Percentiles rank a stretch among this genome's conserved stretches.
Evolutionary conservation across 192 early-diverging fungal species (phyloP).

Genomic region (Coemansia sp.): DNA sequence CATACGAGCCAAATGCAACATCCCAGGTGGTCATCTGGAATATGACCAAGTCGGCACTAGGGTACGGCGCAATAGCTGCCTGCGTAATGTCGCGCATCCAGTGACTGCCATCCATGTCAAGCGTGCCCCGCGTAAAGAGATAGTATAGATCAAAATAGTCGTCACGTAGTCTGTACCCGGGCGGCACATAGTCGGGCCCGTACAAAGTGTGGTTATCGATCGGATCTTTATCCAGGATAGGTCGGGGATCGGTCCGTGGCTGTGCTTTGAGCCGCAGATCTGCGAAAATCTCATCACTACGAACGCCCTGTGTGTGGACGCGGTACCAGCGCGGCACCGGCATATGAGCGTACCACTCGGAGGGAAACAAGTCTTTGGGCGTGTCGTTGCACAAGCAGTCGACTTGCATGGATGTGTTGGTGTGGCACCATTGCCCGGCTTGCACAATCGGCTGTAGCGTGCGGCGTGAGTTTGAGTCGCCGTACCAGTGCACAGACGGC

Average conservation of each 20-base stretch:
- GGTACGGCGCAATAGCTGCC: neutral
- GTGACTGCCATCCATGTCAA: slow-evolving; percentile 41
- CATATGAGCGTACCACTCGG: slow-evolving; percentile 37
- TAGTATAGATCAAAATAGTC: slow-evolving; percentile 45
- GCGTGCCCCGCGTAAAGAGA: slow-evolving; percentile 41
- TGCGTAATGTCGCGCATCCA: slow-evolving; percentile 38
- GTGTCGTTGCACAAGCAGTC: slow-evolving; percentile 51
- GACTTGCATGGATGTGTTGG: slow-evolving; percentile 4
- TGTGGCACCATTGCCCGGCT: slow-evolving; percentile 39
- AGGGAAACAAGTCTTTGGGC: slow-evolving; percentile 42
- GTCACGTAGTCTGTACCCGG: slow-evolving; percentile 17
- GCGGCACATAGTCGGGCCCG: slow-evolving; percentile 26
- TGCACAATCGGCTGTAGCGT: slow-evolving; percentile 28
- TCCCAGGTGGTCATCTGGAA: slow-evolving; percentile 47
- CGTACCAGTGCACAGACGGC: slow-evolving; percentile 43
- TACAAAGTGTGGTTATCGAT: slow-evolving; percentile 6
- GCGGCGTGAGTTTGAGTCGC: slow-evolving; percentile 46
- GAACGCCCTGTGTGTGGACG: slow-evolving; percentile 19
- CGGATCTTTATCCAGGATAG: slow-evolving; percentile 22
- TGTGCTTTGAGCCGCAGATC: slow-evolving; percentile 5
- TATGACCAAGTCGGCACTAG: slow-evolving; percentile 18
- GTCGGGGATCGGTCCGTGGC: slow-evolving; percentile 14
- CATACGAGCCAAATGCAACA: slow-evolving; percentile 19
- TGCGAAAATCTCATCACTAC: slow-evolving; percentile 14
- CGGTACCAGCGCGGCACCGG: slow-evolving; percentile 41